A percentile compares a stretch with the other conserved stretches of the same genome.
Evolutionary conservation across 805 yeast species (phyloP).

Genomic region (Wickerhamomyces tratensis): DNA sequence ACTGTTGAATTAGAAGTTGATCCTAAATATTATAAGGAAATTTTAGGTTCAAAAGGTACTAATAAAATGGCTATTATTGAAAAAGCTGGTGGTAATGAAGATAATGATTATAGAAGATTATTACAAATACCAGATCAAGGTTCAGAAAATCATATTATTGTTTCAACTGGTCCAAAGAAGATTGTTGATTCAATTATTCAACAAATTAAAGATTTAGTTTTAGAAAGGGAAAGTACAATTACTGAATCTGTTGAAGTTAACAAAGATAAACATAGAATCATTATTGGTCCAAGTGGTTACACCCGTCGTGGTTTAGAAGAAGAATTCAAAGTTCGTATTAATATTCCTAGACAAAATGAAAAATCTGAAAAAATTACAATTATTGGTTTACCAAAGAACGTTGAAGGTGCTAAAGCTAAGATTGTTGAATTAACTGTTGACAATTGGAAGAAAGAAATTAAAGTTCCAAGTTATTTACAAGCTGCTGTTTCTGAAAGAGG

Average conservation of each 20-base stretch:
- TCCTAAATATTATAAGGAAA: constrained; percentile 60
- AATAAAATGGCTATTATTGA: constrained; percentile 63
- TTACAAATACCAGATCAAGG: constrained; percentile 63
- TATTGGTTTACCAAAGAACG: constrained; percentile 56
- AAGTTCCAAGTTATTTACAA: constrained; percentile 49
- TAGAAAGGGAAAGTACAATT: constrained; percentile 50
- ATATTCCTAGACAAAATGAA: constrained; percentile 53
- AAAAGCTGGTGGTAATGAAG: constrained; percentile 68
- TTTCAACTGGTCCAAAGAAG: constrained; percentile 63
- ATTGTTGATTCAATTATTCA: constrained; percentile 62
- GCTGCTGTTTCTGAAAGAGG: constrained; percentile 61
- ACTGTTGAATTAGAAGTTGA: constrained; percentile 55
- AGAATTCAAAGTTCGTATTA: constrained; percentile 53
- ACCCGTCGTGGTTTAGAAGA: constrained; percentile 64
- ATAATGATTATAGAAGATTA: constrained; percentile 38
- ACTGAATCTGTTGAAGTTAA: constrained; percentile 49
- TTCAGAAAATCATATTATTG: constrained; percentile 46
- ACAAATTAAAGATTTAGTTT: constrained; percentile 53
- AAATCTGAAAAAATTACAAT: constrained; percentile 43
- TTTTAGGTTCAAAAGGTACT: constrained; percentile 75
- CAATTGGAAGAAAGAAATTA: constrained; percentile 38
- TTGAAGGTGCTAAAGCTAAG: constrained; percentile 54
- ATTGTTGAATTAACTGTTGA: constrained; percentile 54
- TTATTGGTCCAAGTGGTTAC: constrained; percentile 78
- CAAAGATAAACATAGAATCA: constrained; percentile 59